Evolutionary conservation across 148 eudicot genomes (phyloP), one percentile per base, ranked within the genome.

Genomic region (Heliamphora exappendiculata): DNA sequence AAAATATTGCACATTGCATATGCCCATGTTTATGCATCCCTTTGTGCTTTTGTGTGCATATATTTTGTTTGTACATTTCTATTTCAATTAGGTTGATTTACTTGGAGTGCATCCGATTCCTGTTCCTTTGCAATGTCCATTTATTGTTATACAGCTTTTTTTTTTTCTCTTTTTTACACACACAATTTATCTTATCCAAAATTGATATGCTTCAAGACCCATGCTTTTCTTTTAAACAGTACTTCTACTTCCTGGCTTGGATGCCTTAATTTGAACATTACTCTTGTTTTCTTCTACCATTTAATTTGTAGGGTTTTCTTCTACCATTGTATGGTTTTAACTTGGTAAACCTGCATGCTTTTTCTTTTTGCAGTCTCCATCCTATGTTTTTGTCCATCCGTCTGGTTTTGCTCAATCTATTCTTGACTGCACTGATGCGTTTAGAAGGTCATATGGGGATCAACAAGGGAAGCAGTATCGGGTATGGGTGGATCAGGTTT

Each of bases 401-500:
- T 84, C 90, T 78, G 92, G 89, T 36, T 76, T 68, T 33, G 87
- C 84, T 81, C 80, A 80, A 50, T 65, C 83, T 72, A 80, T 87
- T 78, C 76, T 66, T 58, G 88, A 82, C 60, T 84, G 84, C 81
- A 78, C 83, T 49, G 82, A 84, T 72, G 80, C 78, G 75, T 60
- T 87, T 67, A 84, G 82, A 73, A 82, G 78, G 64, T 85, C 82
- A 84, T 84, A 89, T 81, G 90, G 89, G 73, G 88, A 87, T 77
- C 82, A 78, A 71, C 83, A 82, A 64, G 90, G 90, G 58, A 84
- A 81, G 45, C 75, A 77, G 57, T 86, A 83, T 73, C 85, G 83
- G 41, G 83, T 89, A 49, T 89, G 90, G 90, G 80, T 87, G 75
- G 92, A 89, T 73, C 92, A 86, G 67, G 85, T 87, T 53, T 79